Base-by-base conservation (phyloP, 371 early-diverging fungal species). In the Saksenaea oblongispora region DNA sequence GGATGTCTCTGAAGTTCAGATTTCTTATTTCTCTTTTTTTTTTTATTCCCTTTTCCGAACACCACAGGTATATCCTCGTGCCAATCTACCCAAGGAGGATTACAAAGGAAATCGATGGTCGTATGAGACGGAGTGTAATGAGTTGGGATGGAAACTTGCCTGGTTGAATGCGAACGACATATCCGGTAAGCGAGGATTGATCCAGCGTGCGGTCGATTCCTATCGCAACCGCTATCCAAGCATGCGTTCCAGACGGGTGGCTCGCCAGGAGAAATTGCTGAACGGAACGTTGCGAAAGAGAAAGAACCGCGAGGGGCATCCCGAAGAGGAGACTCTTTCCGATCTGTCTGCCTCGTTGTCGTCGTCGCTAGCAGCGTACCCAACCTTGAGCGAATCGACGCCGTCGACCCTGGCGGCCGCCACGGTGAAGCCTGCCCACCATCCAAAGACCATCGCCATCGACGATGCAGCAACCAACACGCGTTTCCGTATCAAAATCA, bases 141-240 rank as follows among this genome's bases (percentile, higher is more conserved):
- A 72, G 36, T 78, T 97, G 13, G 98, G 97, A 3, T 98, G 97
- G 96, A 88, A 91, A 65, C 85, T 98, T 65, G 88, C 93, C 17
- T 94, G 88, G 71, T 75, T 95, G n/a, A 98, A 98, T 74, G 87
- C 84, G n/a, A 79, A 81, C 22, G 83, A 92, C 56, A 86, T 96
- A 47, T 86, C 90, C 34, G 96, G 91, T 11, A 92, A 93, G 57
- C 89, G 97, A 27, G 98, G 98, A 13, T 81, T 97, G 44, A 85
- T 98, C 54, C 98, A 98, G 75, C 84, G 98, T 1, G 96, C 97
- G 1, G 98, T 98, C 0, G 98, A 98, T 72, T 93, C 92, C 28
- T 98, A 93, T 66, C 87, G 97, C 53, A 93, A 95, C 65, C 88
- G 93, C 14, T 89, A 89, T 65, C 91, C 93, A 17, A 89, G 88